Conservation (phyloP, 129 eudicot genomes). For the Flaveria linearis region DNA sequence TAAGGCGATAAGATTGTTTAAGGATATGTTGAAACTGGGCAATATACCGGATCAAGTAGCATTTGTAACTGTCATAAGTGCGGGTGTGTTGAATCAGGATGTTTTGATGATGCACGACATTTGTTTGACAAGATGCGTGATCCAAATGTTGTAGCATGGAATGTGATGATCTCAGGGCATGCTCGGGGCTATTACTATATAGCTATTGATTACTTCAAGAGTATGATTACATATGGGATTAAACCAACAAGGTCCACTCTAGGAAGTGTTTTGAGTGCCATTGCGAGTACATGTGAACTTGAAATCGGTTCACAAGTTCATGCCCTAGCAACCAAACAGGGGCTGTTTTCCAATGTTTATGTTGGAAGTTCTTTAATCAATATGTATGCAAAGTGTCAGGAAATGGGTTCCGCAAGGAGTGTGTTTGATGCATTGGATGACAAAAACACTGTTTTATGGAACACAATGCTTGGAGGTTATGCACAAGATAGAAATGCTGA, state of each 20-base stretch:
- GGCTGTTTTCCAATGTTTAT: conserved; percentile 78
- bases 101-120: conserved; percentile 61
- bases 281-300: conserved; percentile 56
- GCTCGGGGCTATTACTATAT: conserved; percentile 47
- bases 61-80: conserved; percentile 63
- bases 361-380: conserved; percentile 85
- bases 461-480: conserved; percentile 87
- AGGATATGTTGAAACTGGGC: conserved; percentile 58
- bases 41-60: conserved; percentile 81
- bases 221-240: conserved; percentile 56
- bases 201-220: conserved; percentile 54
- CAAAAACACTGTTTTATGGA: conserved; percentile 74
- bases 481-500: conserved; percentile 64
- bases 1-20: conserved; percentile 59
- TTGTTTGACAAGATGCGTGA: conserved; percentile 56
- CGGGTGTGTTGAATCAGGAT: conserved; percentile 63
- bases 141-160: conserved; percentile 83
- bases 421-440: conserved; percentile 64
- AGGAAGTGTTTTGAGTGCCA: conserved; percentile 87
- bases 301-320: conserved; percentile 75
- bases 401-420: conserved; percentile 58
- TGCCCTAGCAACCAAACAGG: conserved; percentile 69
- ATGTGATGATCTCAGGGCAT: conserved; percentile 93
- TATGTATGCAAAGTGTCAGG: conserved; percentile 87
- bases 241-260: conserved; percentile 77